Percentiles rank a stretch among this genome's conserved stretches.
phyloP scores from a whole-genome alignment of 208 protist genomes.

The Acanthamoeba triangularis region DNA sequence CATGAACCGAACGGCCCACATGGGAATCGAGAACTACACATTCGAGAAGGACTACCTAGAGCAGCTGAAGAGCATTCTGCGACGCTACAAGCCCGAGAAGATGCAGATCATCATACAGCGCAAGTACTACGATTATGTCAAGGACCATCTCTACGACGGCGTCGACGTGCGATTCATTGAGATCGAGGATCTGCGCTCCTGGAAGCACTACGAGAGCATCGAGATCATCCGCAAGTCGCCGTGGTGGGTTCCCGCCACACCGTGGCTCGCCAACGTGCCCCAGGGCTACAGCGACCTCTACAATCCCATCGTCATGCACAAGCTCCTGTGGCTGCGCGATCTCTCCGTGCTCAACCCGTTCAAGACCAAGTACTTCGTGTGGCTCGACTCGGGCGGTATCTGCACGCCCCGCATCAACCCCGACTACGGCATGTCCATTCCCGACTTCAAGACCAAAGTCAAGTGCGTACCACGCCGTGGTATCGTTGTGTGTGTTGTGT shows the following conservation, averaged over 20 bases:
- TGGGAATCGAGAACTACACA: conserved; percentile 73
- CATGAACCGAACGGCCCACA: conserved; percentile 41
- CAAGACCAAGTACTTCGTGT: conserved; percentile 75
- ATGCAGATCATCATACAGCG: conserved; percentile 72
- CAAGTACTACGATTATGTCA: conserved; percentile 45
- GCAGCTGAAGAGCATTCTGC: conserved; percentile 15
- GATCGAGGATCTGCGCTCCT: conserved; percentile 57
- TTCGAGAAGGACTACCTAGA: conserved; percentile 75
- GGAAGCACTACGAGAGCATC: conserved; percentile 58
- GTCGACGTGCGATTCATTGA: conserved; percentile 66
- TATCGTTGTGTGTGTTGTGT: background rate
- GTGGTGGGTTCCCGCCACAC: conserved; percentile 53
- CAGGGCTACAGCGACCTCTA: conserved; percentile 76
- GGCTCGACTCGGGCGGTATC: conserved; percentile 74
- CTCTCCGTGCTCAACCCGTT: conserved; percentile 57
- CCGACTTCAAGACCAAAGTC: conserved; percentile 40
- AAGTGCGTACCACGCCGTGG: background rate
- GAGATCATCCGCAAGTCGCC: conserved; percentile 27
- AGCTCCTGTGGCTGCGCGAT: conserved; percentile 62
- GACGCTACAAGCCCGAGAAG: conserved; percentile 13
- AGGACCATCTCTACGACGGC: conserved; percentile 45
- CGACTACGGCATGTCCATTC: conserved; percentile 9
- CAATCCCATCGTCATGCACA: conserved; percentile 75
- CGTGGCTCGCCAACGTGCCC: conserved; percentile 60
- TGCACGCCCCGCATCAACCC: conserved; percentile 65